Evolutionary conservation across 148 eudicot genomes (phyloP), one percentile per base, ranked within the genome.

Genomic region (Cornus controversa): DNA sequence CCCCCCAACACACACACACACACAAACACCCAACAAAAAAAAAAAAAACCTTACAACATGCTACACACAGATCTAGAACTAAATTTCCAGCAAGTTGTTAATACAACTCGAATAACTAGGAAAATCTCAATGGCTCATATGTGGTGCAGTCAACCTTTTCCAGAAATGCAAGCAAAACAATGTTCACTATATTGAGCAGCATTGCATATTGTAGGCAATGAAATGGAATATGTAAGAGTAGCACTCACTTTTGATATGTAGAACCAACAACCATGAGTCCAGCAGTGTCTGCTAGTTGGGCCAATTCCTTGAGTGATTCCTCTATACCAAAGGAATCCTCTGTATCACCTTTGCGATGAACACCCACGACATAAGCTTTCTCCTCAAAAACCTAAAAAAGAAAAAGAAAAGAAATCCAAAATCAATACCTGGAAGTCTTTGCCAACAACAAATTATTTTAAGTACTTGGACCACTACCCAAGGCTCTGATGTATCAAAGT

Each of bases 251-350:
- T 79, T 94, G 98, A 83, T 89, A 83, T 25, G 99, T 93, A 80
- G 92, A 91, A 70, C 90, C 98, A 80, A 91, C 94, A 76, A 93
- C 96, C 77, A 70, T 75, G 75, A 96, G 88, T 73, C 99, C 99
- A 77, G 99, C 99, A 57, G 99, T 96, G 82, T 96, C 99, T 79
- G 99, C 99, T 68, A 96, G 85, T 81, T 93, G 99, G 75, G 91
- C 90, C 85, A 96, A 79, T 81, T 96, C 99, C 37, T 85, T 82
- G 60, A 96, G 90, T 60, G 99, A 96, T 75, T 96, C 99, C 74
- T 96, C 95, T 67, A 93, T 88, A 67, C 92, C 92, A 84, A 96
- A 96, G 42, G 85, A 77, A 54, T 84, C 88, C 47, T 79, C 80
- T 45, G 58, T 84, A 75, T 81, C 83, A 62, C 94, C 94, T 87